Conservation (phyloP, 1,284 basidiomycete genomes). For the Irpex rosettiformis region DNA sequence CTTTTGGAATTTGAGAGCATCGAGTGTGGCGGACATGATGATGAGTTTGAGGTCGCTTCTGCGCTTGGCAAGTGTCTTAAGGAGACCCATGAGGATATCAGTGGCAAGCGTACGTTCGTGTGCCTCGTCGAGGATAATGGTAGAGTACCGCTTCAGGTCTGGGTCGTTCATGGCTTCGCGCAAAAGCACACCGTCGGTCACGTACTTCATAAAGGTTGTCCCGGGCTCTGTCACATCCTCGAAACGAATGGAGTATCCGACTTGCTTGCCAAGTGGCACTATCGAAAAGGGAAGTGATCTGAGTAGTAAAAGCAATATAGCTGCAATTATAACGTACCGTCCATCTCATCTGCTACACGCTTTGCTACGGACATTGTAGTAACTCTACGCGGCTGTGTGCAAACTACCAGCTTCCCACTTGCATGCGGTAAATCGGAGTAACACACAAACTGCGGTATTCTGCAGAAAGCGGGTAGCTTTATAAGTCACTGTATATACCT, state of each 20-base stretch:
- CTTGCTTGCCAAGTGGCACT: conserved; percentile 91
- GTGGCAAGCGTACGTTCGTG: conserved; percentile 98
- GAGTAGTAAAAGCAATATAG: background rate
- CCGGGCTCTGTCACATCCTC: conserved; percentile 95
- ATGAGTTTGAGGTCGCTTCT: conserved; percentile 94
- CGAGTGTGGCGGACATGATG: conserved; percentile 98
- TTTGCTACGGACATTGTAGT: conserved; percentile 98
- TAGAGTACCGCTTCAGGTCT: conserved; percentile 85
- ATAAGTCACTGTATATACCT: background rate
- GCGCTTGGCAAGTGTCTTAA: conserved; percentile 73
- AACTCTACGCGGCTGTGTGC: conserved; percentile 95
- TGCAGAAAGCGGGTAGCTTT: too few relatives aligned
- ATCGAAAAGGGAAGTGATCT: conserved; percentile 1
- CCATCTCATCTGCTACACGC: conserved; percentile 98
- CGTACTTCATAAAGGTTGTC: conserved; percentile 94
- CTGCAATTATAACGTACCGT: conserved; percentile 53
- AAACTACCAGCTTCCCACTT: conserved; percentile 89
- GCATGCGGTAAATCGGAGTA: conserved; percentile 90
- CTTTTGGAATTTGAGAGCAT: conserved; percentile 94
- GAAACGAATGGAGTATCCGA: conserved; percentile 98
- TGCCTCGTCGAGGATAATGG: conserved; percentile 98
- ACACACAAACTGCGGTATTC: conserved; percentile 93
- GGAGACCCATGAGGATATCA: conserved; percentile 95
- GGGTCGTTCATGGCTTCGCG: conserved; percentile 98
- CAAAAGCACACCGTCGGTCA: conserved; percentile 98